These are phyloP conservation scores for Fusarium sp. DNA, from an alignment of 2,329 filamentous ascomycete genomes.

Conservation along the genomic window DNA sequence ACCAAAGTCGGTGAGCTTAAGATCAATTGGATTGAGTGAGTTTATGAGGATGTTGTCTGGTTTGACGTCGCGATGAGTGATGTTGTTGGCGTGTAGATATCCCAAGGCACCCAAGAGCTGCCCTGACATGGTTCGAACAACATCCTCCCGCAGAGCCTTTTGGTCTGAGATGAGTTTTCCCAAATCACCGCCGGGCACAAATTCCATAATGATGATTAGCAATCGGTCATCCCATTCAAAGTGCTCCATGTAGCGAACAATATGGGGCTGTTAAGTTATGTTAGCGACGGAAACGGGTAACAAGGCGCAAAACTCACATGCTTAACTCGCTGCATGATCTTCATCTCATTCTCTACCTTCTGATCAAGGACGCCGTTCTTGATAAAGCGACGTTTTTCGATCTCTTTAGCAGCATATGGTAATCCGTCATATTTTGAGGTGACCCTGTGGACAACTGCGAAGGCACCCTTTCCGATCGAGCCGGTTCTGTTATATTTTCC, in stretches of 20 bases:
- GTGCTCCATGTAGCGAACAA: slow-evolving; percentile 91
- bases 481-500: slow-evolving; percentile 84
- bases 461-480: slow-evolving; percentile 90
- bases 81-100: slow-evolving; percentile 87
- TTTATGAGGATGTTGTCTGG: slow-evolving; percentile 95
- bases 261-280: slow-evolving; percentile 70
- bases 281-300: slow-evolving; percentile 8
- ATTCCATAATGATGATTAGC: slow-evolving; percentile 99
- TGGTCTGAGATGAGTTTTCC: slow-evolving; percentile 74
- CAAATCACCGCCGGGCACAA: slow-evolving; percentile 82
- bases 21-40: slow-evolving; percentile 74
- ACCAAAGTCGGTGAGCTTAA: slow-evolving; percentile 97
- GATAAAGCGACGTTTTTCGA: slow-evolving; percentile 92
- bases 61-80: slow-evolving; percentile 98
- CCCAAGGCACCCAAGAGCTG: slow-evolving; percentile 85
- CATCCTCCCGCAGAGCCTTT: slow-evolving; percentile 71
- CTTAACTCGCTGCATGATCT: slow-evolving; percentile 86
- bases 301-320: slow-evolving; percentile 69
- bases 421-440: slow-evolving; percentile 85
- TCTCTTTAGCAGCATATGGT: slow-evolving; percentile 90
- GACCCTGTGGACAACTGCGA: slow-evolving; percentile 91
- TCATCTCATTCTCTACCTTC: slow-evolving; percentile 96
- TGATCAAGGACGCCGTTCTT: slow-evolving; percentile 91
- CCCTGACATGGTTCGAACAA: slow-evolving; percentile 75
- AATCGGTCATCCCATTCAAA: slow-evolving; percentile 83